Percentiles rank a stretch among this genome's conserved stretches.
phyloP scores from a whole-genome alignment of 192 early-diverging fungal species.

The Backusella australiensis region DNA sequence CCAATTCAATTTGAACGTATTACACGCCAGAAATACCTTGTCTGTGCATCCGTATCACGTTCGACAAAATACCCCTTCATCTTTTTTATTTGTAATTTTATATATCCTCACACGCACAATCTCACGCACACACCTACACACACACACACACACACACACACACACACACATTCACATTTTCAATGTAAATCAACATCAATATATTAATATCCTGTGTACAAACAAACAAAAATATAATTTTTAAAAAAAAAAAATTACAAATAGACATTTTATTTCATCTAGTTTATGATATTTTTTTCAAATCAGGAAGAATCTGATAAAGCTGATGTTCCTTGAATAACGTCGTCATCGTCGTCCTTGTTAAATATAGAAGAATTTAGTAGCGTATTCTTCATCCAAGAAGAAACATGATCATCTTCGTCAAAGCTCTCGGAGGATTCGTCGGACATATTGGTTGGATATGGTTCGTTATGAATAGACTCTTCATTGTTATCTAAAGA shows the following conservation, averaged over 20 bases:
- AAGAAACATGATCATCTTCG: constrained; percentile 1
- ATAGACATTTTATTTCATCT: not conserved
- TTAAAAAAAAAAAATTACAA: not conserved
- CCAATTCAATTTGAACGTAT: not conserved
- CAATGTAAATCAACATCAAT: constrained; percentile 6
- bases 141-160: not conserved
- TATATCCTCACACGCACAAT: not conserved
- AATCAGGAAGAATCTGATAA: constrained; percentile 13
- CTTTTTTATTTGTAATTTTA: constrained; percentile 1
- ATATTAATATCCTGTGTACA: not conserved
- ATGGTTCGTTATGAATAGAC: not conserved
- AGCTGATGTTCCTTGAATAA: not conserved
- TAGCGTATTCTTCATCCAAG: constrained; percentile 2
- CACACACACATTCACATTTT: not conserved
- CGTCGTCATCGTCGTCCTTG: not conserved
- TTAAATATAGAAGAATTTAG: constrained; percentile 10
- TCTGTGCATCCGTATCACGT: not conserved
- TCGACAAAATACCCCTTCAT: not conserved
- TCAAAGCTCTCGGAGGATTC: constrained; percentile 11
- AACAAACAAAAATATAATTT: not conserved
- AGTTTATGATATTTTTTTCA: not conserved
- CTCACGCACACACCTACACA: not conserved
- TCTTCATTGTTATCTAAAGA: constrained; percentile 1
- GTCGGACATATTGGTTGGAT: not conserved
- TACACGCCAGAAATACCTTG: not conserved